Evolutionary conservation across 768 basidiomycete genomes (phyloP).

Genomic region (Agaricus blazei): DNA sequence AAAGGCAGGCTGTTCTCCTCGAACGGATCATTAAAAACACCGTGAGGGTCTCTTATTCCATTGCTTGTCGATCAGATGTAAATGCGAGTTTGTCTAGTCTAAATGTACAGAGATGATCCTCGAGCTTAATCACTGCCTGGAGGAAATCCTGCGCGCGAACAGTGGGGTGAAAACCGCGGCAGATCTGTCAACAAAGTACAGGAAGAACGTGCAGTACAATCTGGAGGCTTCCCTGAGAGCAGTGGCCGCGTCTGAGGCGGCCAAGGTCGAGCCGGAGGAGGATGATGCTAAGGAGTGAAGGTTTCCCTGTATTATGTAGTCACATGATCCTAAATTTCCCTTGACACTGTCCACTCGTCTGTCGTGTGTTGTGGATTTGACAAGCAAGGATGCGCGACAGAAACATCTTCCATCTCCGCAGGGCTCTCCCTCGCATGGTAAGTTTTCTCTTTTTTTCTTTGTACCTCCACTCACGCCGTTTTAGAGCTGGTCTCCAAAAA

Average conservation of each 20-base stretch:
- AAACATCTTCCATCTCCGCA: slow-evolving; percentile 30
- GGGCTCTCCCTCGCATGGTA: slow-evolving; percentile 81
- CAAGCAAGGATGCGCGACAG: slow-evolving; percentile 30
- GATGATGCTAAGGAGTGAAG: not conserved
- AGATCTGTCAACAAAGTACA: slow-evolving; percentile 80
- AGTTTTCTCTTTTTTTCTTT: slow-evolving; percentile 11
- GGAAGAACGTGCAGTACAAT: slow-evolving; percentile 92
- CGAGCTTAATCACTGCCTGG: slow-evolving; percentile 84
- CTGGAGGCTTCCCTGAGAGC: slow-evolving; percentile 56
- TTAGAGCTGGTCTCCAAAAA: slow-evolving; percentile 86
- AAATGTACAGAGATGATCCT: slow-evolving; percentile 90
- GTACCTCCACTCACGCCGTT: not conserved
- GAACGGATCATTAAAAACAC: slow-evolving; percentile 90
- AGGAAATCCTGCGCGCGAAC: slow-evolving; percentile 82
- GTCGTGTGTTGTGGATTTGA: no score
- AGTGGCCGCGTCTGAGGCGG: not conserved
- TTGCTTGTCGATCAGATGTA: not conserved
- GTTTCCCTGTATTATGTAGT: not conserved
- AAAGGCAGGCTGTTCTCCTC: slow-evolving; percentile 84
- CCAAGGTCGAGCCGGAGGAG: not conserved
- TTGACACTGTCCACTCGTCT: no score
- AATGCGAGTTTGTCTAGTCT: slow-evolving; percentile 43
- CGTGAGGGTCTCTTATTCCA: slow-evolving; percentile 37
- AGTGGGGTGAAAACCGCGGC: slow-evolving; percentile 75
- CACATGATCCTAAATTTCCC: not conserved